Evolutionary conservation across 495 filamentous ascomycete genomes (phyloP), one percentile per base, ranked within the genome.

Genomic region (Penicillium maclennaniae): DNA sequence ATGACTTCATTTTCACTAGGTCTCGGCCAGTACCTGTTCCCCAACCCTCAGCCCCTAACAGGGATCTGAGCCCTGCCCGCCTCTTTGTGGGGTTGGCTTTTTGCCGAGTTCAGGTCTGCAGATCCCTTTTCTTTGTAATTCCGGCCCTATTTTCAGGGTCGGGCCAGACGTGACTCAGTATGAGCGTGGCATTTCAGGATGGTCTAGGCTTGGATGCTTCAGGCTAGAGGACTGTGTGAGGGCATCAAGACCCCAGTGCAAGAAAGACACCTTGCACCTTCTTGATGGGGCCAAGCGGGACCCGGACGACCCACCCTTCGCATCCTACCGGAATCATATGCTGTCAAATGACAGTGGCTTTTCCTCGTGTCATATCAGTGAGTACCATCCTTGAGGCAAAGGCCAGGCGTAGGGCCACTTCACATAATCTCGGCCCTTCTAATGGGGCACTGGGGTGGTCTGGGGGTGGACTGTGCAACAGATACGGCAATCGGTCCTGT

Each of bases 401-500:
- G 31, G 8, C n/a, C n/a, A n/a, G n/a, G n/a, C n/a, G n/a, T n/a
- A n/a, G n/a, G n/a, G n/a, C 31, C 31, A 34, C 31, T 34, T 12
- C 31, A 34, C 31, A 8, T 1, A 12, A 34, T 10, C 31, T 34
- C 31, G 31, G 15, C 3, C 31, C 2, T 2, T 34, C 31, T 12
- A 4, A 19, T 14, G 26, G 28, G 28, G 10, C 17, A 37, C 17
- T 26, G 14, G 46, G 31, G 31, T 34, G 31, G 31, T 34, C 31
- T 34, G 31, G 31, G 31, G 31, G 31, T 34, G 28, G 28, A 31
- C 8, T 31, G 31, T 34, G 31, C 31, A 34, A 41, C 42, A 19
- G 16, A 21, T 26, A 53, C 19, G 49, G 40, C 34, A 48, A 52
- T 40, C 26, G 48, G 52, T 49, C 40, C 40, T 49, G 55, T 57